Evolutionary conservation across 1,139 yeast species (phyloP).

Genomic region (Taphrina confusa): DNA sequence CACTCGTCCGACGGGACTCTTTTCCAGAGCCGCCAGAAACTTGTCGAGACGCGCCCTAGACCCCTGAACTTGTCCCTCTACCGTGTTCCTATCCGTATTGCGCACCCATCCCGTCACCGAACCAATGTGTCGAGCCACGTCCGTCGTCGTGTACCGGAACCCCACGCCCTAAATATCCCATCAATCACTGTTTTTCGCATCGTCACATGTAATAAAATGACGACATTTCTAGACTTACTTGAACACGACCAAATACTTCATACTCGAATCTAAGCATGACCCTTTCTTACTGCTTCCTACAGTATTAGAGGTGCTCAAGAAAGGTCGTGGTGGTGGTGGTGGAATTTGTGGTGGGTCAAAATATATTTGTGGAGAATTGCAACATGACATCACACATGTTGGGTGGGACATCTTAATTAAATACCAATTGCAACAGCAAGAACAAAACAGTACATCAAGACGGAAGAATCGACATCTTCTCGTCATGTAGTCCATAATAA

Average conservation of each 20-base stretch:
- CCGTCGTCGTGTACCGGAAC: constrained; percentile 23
- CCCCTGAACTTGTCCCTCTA: constrained; percentile 27
- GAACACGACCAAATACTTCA: constrained; percentile 9
- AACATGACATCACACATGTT: too few relatives aligned
- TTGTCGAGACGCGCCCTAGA: constrained; percentile 2
- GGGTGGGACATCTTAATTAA: too few relatives aligned
- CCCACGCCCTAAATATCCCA: constrained; percentile 23
- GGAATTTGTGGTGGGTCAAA: too few relatives aligned
- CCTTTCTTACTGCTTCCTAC: too few relatives aligned
- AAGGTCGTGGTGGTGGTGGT: too few relatives aligned
- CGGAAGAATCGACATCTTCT: too few relatives aligned
- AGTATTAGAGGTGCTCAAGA: too few relatives aligned
- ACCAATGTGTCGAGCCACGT: constrained; percentile 11
- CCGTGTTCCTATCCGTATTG: constrained; percentile 26
- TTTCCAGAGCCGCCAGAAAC: constrained; percentile 6
- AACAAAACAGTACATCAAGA: too few relatives aligned
- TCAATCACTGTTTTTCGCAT: neutral
- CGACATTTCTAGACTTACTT: neutral
- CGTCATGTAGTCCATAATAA: too few relatives aligned
- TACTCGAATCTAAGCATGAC: constrained; percentile 8
- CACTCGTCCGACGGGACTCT: constrained; percentile 24
- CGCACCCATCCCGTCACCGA: constrained; percentile 24
- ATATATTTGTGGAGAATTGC: too few relatives aligned
- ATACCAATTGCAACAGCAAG: too few relatives aligned
- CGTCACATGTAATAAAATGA: neutral